Conservation (phyloP, 768 basidiomycete genomes). For the Boletus pseudopeckii region DNA sequence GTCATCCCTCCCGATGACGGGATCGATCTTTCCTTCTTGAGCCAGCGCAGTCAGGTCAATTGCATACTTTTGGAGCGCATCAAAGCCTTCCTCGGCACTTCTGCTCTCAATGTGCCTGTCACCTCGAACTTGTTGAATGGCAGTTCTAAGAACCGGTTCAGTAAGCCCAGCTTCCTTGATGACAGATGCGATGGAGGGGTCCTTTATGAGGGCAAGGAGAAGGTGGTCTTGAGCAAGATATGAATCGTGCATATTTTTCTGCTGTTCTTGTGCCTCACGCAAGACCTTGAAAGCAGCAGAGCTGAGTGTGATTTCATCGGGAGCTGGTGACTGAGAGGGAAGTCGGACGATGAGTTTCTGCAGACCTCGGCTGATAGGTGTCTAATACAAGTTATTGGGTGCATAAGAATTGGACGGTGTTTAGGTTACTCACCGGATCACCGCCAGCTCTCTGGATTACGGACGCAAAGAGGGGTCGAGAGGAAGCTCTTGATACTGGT, state of each 20-base stretch:
- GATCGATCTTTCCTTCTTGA: constrained; percentile 92
- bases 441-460: constrained; percentile 83
- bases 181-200: constrained; percentile 58
- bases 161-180: constrained; percentile 77
- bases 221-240: constrained; percentile 94
- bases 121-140: constrained; percentile 76
- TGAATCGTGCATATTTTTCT: constrained; percentile 84
- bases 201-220: constrained; percentile 79
- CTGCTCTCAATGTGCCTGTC: constrained; percentile 82
- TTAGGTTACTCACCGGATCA: constrained; percentile 56
- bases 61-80: constrained; percentile 87
- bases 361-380: constrained; percentile 61
- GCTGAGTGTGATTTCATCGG: constrained; percentile 71
- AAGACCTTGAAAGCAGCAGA: constrained; percentile 58
- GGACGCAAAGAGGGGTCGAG: constrained; percentile 66
- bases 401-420: not conserved
- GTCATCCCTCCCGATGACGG: constrained; percentile 89
- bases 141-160: constrained; percentile 68
- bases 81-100: constrained; percentile 88
- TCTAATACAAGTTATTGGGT: constrained; percentile 32
- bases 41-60: constrained; percentile 84
- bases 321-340: constrained; percentile 81
- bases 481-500: constrained; percentile 28
- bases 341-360: constrained; percentile 78
- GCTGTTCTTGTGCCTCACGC: constrained; percentile 69